A percentile compares a stretch with the other conserved stretches of the same genome.
Conservation (phyloP, 2,329 filamentous ascomycete genomes). For the Neofusicoccum parvum region DNA sequence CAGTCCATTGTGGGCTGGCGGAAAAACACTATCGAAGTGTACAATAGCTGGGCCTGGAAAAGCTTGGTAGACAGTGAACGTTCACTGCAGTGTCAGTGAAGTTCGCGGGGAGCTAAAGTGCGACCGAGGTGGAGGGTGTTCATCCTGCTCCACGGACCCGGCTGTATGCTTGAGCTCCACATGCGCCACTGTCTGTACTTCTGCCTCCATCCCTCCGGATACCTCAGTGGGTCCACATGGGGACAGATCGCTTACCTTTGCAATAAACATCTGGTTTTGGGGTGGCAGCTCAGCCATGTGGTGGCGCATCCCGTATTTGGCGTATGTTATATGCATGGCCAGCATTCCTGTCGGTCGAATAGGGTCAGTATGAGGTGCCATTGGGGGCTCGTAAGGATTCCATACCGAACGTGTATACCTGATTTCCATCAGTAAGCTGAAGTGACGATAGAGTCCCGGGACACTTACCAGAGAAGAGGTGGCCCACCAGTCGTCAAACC, state of each 20-base stretch:
- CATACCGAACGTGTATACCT: conserved; percentile 1
- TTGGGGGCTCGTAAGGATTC: not conserved
- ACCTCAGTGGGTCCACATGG: not conserved
- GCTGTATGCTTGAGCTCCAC: too few relatives aligned
- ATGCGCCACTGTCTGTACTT: too few relatives aligned
- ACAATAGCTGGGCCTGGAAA: too few relatives aligned
- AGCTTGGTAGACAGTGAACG: too few relatives aligned
- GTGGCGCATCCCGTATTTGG: conserved; percentile 7
- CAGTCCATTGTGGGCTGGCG: too few relatives aligned
- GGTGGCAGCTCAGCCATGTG: not conserved
- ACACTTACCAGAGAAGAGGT: conserved; percentile 2
- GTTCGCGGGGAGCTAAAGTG: too few relatives aligned
- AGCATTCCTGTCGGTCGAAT: not conserved
- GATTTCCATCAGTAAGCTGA: not conserved
- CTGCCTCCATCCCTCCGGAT: too few relatives aligned
- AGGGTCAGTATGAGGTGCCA: not conserved
- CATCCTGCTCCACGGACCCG: not conserved
- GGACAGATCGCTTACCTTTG: not conserved
- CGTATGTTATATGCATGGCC: conserved; percentile 9
- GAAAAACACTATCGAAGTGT: too few relatives aligned
- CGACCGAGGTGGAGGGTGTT: too few relatives aligned
- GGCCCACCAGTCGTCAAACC: conserved; percentile 3
- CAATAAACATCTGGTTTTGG: conserved; percentile 1
- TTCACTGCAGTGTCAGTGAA: too few relatives aligned
- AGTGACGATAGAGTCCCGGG: not conserved